A percentile compares a stretch with the other conserved stretches of the same genome.
Evolutionary conservation across 495 filamentous ascomycete genomes (phyloP).

Genomic region (Letharia columbiana): DNA sequence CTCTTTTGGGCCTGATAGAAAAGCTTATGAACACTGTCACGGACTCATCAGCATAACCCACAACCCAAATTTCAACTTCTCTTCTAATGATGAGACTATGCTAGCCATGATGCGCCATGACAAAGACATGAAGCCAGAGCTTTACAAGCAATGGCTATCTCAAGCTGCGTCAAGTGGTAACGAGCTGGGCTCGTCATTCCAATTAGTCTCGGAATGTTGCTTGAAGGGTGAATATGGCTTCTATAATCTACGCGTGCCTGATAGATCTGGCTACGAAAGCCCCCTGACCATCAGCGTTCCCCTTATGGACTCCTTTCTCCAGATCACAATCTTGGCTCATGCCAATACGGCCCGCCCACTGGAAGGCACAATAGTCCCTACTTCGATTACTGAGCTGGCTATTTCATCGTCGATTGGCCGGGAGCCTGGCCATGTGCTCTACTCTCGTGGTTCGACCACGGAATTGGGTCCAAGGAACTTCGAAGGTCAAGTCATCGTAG

Average conservation of each 20-base stretch:
- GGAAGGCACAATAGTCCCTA: not conserved
- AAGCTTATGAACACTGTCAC: conserved; percentile 28
- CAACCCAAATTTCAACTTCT: conserved; percentile 14
- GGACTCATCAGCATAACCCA: conserved; percentile 15
- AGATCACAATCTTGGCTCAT: not conserved
- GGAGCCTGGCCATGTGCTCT: not conserved
- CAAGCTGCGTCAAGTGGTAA: not conserved
- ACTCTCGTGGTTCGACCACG: not conserved
- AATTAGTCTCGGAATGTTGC: not conserved
- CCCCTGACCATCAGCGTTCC: not conserved
- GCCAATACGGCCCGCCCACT: not conserved
- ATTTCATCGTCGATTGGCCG: not conserved
- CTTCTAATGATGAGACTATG: not conserved
- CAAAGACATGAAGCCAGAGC: not conserved
- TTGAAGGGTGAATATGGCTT: not conserved
- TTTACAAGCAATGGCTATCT: not conserved
- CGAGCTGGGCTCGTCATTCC: not conserved
- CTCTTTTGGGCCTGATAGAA: conserved; percentile 30
- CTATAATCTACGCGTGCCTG: not conserved
- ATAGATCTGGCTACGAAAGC: not conserved
- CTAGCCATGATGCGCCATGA: not conserved
- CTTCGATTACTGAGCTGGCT: not conserved
- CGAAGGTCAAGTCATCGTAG: not conserved
- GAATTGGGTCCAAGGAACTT: not conserved
- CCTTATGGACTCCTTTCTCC: not conserved